Evolutionary conservation across 495 filamentous ascomycete genomes (phyloP).

Genomic region (Barbatosphaeria neglecta): DNA sequence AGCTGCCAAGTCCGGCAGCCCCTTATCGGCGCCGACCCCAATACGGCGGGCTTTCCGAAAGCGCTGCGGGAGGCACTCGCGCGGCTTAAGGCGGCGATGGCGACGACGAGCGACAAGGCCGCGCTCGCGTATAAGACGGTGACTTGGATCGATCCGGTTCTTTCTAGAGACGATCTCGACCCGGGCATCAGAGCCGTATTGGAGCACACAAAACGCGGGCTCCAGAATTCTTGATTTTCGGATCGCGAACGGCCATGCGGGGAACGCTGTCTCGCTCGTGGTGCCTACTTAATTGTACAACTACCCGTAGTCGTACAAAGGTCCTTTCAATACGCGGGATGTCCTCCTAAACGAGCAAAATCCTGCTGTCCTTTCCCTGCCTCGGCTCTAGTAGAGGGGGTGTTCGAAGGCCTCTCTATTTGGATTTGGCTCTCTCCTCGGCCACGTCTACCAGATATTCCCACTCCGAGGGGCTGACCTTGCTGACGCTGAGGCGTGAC

Average conservation of each 20-base stretch:
- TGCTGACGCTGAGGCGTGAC: slow-evolving; percentile 71
- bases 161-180: slow-evolving; percentile 50
- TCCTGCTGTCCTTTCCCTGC: background rate
- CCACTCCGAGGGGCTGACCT: slow-evolving; percentile 65
- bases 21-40: slow-evolving; percentile 49
- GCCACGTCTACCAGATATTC: slow-evolving; percentile 56
- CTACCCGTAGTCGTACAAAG: background rate
- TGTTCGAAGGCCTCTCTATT: background rate
- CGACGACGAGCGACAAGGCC: slow-evolving; percentile 27
- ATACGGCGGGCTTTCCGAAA: slow-evolving; percentile 59
- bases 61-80: slow-evolving; percentile 54
- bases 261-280: too few relatives aligned
- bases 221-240: slow-evolving; percentile 18
- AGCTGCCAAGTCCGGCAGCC: slow-evolving; percentile 63
- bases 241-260: too few relatives aligned
- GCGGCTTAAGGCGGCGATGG: slow-evolving; percentile 38
- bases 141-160: slow-evolving; percentile 46
- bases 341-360: background rate
- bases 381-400: too few relatives aligned
- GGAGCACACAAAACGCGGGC: slow-evolving; percentile 35
- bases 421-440: slow-evolving; percentile 20
- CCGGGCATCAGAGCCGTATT: slow-evolving; percentile 54
- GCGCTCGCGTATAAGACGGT: slow-evolving; percentile 43
- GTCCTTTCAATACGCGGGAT: background rate
- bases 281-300: slow-evolving; percentile 1